phyloP scores from a whole-genome alignment of 2,329 filamentous ascomycete species.

The Colletotrichum sublineola region DNA sequence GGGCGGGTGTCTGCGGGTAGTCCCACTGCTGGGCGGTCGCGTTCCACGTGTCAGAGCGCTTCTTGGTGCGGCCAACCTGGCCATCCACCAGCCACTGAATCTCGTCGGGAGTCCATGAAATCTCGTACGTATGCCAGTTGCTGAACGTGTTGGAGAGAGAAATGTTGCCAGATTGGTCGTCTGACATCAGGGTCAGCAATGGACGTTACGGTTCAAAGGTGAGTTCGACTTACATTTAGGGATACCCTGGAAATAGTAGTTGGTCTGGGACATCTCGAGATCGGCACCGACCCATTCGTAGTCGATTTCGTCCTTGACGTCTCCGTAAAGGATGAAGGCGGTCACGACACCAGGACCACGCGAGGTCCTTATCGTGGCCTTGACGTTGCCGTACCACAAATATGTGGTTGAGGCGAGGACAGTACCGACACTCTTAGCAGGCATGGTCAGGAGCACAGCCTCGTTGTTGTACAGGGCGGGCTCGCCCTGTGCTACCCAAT shows the following conservation, averaged over 20 bases:
- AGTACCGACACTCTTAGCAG: conserved; percentile 85
- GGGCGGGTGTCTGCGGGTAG: conserved; percentile 91
- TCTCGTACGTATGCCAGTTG: conserved; percentile 90
- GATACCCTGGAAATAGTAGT: conserved; percentile 97
- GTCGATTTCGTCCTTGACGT: conserved; percentile 98
- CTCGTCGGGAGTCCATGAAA: conserved; percentile 90
- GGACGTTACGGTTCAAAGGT: conserved; percentile 26
- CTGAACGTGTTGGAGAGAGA: conserved; percentile 77
- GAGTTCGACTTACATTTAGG: conserved; percentile 78
- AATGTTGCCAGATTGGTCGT: conserved; percentile 81
- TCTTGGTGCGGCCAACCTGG: conserved; percentile 78
- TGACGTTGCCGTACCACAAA: conserved; percentile 97
- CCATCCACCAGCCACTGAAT: conserved; percentile 93
- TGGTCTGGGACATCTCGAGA: conserved; percentile 84
- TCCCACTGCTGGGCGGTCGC: conserved; percentile 82
- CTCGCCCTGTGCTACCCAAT: conserved; percentile 91
- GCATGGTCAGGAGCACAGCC: conserved; percentile 90
- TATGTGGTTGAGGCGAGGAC: conserved; percentile 87
- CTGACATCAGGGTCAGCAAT: conserved; percentile 58
- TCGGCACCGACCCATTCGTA: conserved; percentile 93
- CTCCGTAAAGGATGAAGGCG: conserved; percentile 94
- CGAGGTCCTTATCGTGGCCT: conserved; percentile 85
- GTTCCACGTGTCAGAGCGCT: conserved; percentile 89
- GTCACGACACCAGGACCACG: conserved; percentile 93
- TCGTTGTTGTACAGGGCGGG: conserved; percentile 74